These are phyloP conservation scores for Haematococcus lacustris DNA, from an alignment of 139 green algal genomes.

Conservation along the genomic window DNA sequence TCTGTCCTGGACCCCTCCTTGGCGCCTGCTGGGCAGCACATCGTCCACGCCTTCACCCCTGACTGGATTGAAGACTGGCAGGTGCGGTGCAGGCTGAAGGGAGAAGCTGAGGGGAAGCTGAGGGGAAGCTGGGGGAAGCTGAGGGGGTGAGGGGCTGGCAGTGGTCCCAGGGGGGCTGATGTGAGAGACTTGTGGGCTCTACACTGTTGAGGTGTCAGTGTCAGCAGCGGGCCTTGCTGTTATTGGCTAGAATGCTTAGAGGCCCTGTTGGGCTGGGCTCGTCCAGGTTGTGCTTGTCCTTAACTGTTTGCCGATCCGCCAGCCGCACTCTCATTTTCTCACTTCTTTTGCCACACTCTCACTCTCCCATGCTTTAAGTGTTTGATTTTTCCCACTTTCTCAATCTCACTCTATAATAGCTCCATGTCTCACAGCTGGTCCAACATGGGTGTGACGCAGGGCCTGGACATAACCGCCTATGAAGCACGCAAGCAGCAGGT, in stretches of 20 bases:
- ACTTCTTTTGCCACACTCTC: background rate
- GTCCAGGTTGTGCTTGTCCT: background rate
- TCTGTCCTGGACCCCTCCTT: conserved; percentile 84
- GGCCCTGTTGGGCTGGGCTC: background rate
- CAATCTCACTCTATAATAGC: background rate
- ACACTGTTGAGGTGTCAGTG: background rate
- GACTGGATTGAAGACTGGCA: conserved; percentile 89
- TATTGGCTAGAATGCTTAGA: background rate
- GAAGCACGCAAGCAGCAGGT: conserved; percentile 65
- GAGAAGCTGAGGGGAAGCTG: background rate
- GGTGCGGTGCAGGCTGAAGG: conserved; percentile 20
- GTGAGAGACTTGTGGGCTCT: background rate
- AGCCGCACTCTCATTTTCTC: background rate
- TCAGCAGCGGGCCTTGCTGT: background rate
- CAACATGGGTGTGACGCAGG: conserved; percentile 8
- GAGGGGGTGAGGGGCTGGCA: too few species aligned
- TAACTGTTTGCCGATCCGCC: background rate
- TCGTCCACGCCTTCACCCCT: conserved; percentile 93
- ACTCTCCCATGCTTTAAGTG: background rate
- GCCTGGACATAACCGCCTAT: conserved; percentile 31
- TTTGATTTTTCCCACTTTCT: background rate
- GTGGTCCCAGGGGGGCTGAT: background rate
- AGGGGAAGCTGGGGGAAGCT: too few species aligned
- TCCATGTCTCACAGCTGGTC: background rate
- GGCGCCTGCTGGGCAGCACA: conserved; percentile 72